Evolutionary conservation across 495 filamentous ascomycete species (phyloP).

Genomic region (Annulohypoxylon moriforme): DNA sequence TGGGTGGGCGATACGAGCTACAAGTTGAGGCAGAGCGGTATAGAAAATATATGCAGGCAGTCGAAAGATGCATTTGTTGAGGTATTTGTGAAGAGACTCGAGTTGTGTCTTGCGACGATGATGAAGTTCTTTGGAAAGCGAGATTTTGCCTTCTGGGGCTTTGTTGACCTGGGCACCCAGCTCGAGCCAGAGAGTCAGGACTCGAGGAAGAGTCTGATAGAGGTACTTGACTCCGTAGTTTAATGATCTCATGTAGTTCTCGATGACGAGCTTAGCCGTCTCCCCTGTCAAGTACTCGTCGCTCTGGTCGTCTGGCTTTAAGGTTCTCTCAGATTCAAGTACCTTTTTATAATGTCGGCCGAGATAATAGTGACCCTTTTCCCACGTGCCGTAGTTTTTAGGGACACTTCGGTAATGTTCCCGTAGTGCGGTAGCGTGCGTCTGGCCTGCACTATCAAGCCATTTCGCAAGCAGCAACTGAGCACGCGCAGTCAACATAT

Average conservation of each 20-base stretch:
- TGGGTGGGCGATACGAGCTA: constrained; percentile 90
- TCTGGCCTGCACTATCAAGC: constrained; percentile 93
- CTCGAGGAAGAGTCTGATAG: constrained; percentile 88
- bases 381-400: constrained; percentile 75
- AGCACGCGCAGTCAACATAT: constrained; percentile 70
- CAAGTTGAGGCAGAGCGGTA: constrained; percentile 90
- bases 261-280: constrained; percentile 86
- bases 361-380: constrained; percentile 96
- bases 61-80: constrained; percentile 77
- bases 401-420: constrained; percentile 81
- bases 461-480: constrained; percentile 94
- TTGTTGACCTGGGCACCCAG: constrained; percentile 79
- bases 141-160: constrained; percentile 72
- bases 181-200: constrained; percentile 94
- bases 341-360: constrained; percentile 98
- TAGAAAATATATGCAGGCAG: constrained; percentile 92
- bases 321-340: constrained; percentile 84
- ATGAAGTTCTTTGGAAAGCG: constrained; percentile 69
- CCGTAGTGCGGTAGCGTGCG: constrained; percentile 79
- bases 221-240: constrained; percentile 92
- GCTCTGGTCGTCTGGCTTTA: constrained; percentile 72
- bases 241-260: constrained; percentile 90
- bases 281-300: constrained; percentile 76
- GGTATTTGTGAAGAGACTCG: constrained; percentile 73
- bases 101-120: constrained; percentile 70